phyloP scores from a whole-genome alignment of 345 rosid genomes.

The Aquilaria malaccensis region DNA sequence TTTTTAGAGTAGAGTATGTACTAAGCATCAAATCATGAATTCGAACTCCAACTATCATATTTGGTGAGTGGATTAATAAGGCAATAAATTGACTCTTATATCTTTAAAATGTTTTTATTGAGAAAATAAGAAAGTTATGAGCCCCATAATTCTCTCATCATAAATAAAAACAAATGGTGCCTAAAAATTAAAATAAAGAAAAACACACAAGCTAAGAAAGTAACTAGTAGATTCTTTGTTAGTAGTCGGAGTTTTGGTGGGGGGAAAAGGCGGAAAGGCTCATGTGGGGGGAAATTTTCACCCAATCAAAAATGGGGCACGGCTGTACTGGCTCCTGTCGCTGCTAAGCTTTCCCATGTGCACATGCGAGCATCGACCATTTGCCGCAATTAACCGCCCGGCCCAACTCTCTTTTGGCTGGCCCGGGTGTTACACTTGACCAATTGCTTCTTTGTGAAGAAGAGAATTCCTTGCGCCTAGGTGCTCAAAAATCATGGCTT shows the following conservation, averaged over 20 bases:
- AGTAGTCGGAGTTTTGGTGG: slow-evolving; percentile 8
- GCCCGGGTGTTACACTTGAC: too few species aligned
- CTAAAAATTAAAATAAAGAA: not conserved
- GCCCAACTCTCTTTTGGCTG: not conserved
- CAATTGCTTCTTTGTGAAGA: too few species aligned
- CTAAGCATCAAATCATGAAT: too few species aligned
- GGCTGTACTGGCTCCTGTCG: slow-evolving; percentile 9
- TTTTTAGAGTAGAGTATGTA: too few species aligned
- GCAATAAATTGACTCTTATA: too few species aligned
- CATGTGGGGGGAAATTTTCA: slow-evolving; percentile 19
- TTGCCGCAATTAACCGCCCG: slow-evolving; percentile 15
- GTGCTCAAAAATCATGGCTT: not conserved
- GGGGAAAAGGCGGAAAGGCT: slow-evolving; percentile 14
- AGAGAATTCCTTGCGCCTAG: too few species aligned
- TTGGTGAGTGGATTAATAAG: too few species aligned
- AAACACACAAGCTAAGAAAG: slow-evolving; percentile 10
- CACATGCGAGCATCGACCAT: slow-evolving; percentile 7
- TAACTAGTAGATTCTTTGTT: not conserved
- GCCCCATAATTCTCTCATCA: too few species aligned
- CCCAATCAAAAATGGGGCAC: slow-evolving; percentile 32
- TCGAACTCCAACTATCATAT: too few species aligned
- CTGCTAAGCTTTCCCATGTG: not conserved
- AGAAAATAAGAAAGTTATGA: too few species aligned
- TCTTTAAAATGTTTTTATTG: too few species aligned
- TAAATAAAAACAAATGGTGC: too few species aligned